Conservation (phyloP, 2,329 filamentous ascomycete genomes). For the Penicillium polonicum region DNA sequence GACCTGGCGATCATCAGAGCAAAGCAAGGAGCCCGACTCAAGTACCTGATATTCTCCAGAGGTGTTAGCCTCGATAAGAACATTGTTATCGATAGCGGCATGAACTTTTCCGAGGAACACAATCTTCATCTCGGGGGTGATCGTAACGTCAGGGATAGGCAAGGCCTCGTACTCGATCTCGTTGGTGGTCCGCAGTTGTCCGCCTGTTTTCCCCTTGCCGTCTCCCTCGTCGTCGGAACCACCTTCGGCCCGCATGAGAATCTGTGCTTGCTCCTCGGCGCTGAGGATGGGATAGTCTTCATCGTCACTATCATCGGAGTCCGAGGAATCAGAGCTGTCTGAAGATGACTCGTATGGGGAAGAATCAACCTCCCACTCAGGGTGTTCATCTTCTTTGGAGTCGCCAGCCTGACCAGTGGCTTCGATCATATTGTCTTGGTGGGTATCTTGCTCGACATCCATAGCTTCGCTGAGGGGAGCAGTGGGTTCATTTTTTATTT, state of each 20-base stretch:
- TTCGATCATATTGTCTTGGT: constrained; percentile 8
- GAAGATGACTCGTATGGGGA: constrained; percentile 69
- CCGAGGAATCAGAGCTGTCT: constrained; percentile 61
- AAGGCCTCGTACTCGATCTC: constrained; percentile 64
- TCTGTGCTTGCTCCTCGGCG: constrained; percentile 76
- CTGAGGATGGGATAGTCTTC: constrained; percentile 70
- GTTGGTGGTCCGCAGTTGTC: constrained; percentile 74
- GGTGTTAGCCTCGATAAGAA: constrained; percentile 74
- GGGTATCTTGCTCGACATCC: constrained; percentile 26
- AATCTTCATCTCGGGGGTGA: constrained; percentile 75
- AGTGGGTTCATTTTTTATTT: neutral
- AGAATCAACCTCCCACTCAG: constrained; percentile 83
- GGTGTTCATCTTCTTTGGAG: constrained; percentile 53
- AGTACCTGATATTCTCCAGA: constrained; percentile 82
- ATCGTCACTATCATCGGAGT: constrained; percentile 55
- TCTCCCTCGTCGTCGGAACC: constrained; percentile 76
- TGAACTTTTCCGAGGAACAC: constrained; percentile 73
- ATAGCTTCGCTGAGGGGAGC: constrained; percentile 23
- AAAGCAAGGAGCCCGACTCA: constrained; percentile 80
- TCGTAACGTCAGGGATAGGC: constrained; percentile 73
- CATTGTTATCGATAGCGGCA: constrained; percentile 72
- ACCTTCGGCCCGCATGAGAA: constrained; percentile 79
- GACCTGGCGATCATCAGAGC: constrained; percentile 69
- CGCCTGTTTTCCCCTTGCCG: constrained; percentile 46
- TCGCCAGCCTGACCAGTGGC: constrained; percentile 9